These are phyloP conservation scores for Tuber borchii DNA, from an alignment of 495 filamentous ascomycete genomes.

Conservation along the genomic window DNA sequence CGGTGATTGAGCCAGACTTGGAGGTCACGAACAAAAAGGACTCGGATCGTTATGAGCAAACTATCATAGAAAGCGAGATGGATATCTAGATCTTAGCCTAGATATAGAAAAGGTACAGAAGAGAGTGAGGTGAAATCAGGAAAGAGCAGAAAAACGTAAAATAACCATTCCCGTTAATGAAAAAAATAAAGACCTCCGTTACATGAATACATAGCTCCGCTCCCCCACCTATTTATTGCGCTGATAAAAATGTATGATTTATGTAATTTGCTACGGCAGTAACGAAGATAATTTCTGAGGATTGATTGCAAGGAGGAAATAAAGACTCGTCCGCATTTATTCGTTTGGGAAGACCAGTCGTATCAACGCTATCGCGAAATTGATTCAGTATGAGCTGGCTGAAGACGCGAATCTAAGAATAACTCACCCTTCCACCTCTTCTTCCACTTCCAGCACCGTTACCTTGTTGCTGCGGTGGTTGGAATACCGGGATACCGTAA, in stretches of 20 bases:
- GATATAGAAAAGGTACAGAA: slow-evolving; percentile 1
- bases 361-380: neutral
- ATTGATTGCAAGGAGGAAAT: neutral
- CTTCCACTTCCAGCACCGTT: slow-evolving; percentile 29
- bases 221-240: neutral
- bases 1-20: neutral
- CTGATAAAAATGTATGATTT: slow-evolving; percentile 8
- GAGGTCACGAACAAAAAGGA: slow-evolving; percentile 4
- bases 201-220: slow-evolving; percentile 3
- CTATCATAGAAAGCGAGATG: neutral
- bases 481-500: slow-evolving; percentile 38
- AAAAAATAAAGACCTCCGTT: slow-evolving; percentile 5
- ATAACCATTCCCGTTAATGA: neutral
- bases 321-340: neutral
- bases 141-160: slow-evolving; percentile 8
- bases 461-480: slow-evolving; percentile 34
- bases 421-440: slow-evolving; percentile 41
- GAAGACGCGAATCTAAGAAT: slow-evolving; percentile 8
- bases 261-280: slow-evolving; percentile 3
- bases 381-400: neutral
- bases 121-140: slow-evolving; percentile 3
- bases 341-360: neutral
- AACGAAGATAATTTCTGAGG: neutral
- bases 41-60: neutral
- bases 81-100: neutral